phyloP scores from a whole-genome alignment of 345 rosid genomes.

The Corymbia maculata region DNA sequence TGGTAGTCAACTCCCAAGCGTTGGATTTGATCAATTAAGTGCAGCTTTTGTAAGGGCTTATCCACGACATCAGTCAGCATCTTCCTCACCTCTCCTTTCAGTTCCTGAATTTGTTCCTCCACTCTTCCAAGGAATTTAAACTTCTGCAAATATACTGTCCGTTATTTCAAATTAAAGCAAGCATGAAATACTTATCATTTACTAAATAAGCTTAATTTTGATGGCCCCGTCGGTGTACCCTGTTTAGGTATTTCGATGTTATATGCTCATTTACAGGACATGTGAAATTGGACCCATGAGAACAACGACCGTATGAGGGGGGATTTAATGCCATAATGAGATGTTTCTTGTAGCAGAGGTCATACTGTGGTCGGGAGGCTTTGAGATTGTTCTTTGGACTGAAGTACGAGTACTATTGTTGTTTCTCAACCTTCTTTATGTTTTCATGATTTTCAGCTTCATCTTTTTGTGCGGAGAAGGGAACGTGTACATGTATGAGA shows the following conservation, averaged over 20 bases:
- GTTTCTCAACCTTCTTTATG: not conserved
- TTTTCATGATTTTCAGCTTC: not conserved
- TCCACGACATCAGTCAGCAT: not conserved
- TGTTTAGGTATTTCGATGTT: not conserved
- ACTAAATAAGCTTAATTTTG: not conserved
- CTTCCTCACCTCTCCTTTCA: conserved; percentile 1
- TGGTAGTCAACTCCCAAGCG: conserved; percentile 27
- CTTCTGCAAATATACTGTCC: not conserved
- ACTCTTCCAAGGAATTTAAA: not conserved
- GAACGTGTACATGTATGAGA: not conserved
- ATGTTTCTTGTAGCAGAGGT: not conserved
- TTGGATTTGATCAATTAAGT: conserved; percentile 17
- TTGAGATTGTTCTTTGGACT: no score
- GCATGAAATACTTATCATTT: not conserved
- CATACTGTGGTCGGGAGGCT: not conserved
- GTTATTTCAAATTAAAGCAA: not conserved
- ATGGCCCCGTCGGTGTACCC: not conserved
- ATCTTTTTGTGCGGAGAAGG: not conserved
- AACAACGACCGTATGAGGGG: not conserved
- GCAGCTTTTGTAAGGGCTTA: not conserved
- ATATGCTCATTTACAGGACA: not conserved
- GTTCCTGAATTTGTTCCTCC: not conserved
- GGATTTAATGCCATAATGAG: not conserved
- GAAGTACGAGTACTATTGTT: not conserved
- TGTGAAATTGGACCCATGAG: not conserved